A percentile compares a stretch with the other conserved stretches of the same genome.
These are phyloP conservation scores for Ascomycota sp. DNA, from an alignment of 2,329 filamentous ascomycete species.

Conservation along the genomic window DNA sequence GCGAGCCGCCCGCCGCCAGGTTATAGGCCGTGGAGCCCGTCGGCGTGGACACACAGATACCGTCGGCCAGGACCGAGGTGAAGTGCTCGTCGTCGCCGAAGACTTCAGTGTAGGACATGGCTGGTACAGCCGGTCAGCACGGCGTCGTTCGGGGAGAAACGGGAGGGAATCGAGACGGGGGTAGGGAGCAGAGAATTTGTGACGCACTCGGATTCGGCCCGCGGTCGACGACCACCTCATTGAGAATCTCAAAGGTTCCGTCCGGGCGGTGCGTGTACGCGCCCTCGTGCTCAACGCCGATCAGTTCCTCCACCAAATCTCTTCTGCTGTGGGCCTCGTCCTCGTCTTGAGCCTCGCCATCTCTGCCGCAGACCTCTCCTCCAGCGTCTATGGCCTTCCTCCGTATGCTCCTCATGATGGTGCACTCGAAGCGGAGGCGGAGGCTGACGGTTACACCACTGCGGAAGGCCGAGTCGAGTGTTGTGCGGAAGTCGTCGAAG, in stretches of 20 bases:
- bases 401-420: constrained; percentile 60
- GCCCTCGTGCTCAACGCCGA: constrained; percentile 67
- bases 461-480: constrained; percentile 46
- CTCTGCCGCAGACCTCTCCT: no score
- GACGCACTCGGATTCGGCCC: constrained; percentile 72
- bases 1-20: constrained; percentile 77
- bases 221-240: constrained; percentile 88
- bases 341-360: constrained; percentile 13
- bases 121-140: constrained; percentile 16
- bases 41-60: constrained; percentile 79
- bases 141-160: not conserved
- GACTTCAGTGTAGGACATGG: constrained; percentile 77
- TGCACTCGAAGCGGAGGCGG: constrained; percentile 75
- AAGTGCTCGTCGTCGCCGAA: constrained; percentile 93
- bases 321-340: constrained; percentile 19
- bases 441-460: constrained; percentile 78
- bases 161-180: not conserved
- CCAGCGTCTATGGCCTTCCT: constrained; percentile 11
- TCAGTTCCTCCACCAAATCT: constrained; percentile 72
- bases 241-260: constrained; percentile 71
- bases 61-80: constrained; percentile 80
- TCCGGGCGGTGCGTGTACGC: constrained; percentile 69
- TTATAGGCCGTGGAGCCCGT: constrained; percentile 93
- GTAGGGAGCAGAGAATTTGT: not conserved
- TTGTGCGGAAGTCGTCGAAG: constrained; percentile 50